Conservation (phyloP, 1,284 basidiomycete species). For the Spongiforma sp. region DNA sequence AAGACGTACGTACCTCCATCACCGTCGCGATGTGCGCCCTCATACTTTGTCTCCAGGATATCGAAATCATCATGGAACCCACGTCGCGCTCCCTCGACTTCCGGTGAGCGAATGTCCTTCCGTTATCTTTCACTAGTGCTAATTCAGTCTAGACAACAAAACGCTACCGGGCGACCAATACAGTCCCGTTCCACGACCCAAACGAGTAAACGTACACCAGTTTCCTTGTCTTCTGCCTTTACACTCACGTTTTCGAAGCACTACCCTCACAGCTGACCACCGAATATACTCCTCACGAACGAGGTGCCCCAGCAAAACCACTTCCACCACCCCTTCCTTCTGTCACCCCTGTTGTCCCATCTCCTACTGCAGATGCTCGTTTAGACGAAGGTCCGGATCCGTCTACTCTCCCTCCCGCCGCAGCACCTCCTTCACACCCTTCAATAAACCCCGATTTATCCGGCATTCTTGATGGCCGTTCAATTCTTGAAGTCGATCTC, state of each 20-base stretch:
- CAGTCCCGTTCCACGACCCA: slow-evolving; percentile 34
- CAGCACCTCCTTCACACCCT: slow-evolving; percentile 77
- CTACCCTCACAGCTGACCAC: slow-evolving; percentile 76
- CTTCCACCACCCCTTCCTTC: slow-evolving; percentile 28
- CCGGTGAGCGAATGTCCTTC: slow-evolving; percentile 49
- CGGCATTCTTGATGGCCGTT: slow-evolving; percentile 77
- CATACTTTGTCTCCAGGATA: slow-evolving; percentile 51
- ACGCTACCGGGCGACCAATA: slow-evolving; percentile 25
- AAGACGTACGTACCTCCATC: slow-evolving; percentile 40
- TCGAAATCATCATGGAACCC: slow-evolving; percentile 83
- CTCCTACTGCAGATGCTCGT: slow-evolving; percentile 29
- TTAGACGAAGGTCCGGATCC: slow-evolving; percentile 63
- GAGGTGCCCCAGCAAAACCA: slow-evolving; percentile 49
- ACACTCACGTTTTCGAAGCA: slow-evolving; percentile 27
- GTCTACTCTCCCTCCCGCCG: slow-evolving; percentile 63
- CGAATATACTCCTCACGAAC: slow-evolving; percentile 88
- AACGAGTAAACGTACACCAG: slow-evolving; percentile 37
- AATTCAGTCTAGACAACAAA: slow-evolving; percentile 35
- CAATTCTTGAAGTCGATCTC: slow-evolving; percentile 91
- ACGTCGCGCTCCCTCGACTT: slow-evolving; percentile 73
- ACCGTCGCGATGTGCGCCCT: not conserved
- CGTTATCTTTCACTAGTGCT: slow-evolving; percentile 1
- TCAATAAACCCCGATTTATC: slow-evolving; percentile 70
- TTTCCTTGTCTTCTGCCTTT: slow-evolving; percentile 1
- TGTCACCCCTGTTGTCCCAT: slow-evolving; percentile 22